Base-by-base conservation (phyloP, 805 yeast genomes). In the Ogataea parapolymorpha region DNA sequence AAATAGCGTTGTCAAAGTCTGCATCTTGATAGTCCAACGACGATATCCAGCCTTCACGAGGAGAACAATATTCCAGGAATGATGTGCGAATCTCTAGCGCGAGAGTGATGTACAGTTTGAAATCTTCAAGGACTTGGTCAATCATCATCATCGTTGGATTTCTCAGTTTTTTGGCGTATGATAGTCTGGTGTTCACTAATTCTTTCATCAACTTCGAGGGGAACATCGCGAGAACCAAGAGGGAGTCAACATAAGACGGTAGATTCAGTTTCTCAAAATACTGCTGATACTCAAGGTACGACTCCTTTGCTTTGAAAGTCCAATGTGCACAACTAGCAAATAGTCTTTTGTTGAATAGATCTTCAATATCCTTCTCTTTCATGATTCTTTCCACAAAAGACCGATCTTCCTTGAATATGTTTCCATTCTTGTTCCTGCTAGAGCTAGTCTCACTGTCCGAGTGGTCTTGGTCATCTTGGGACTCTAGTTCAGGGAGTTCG, bases 111-210 rank as follows among this genome's bases (percentile, higher is more conserved):
- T 87, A 88, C 2, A 81, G 74, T 50, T 81, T 81, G 58, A 91
- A 84, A 59, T 88, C 95, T 33, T 79, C 89, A 46, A 91, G 76
- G 75, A 88, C 83, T 63, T 91, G 96, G 62, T 93, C 99, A 51
- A 93, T 86, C 82, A 88, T 86, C 89, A 88, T 85, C 80, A 90
- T 78, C 0, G 97, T 89, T 2, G 96, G 96, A 53, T 83, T 85
- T 38, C 75, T 78, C 35, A 91, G 65, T 55, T 83, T 84, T 59
- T 76, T 72, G 2, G 97, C 95, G 58, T 86, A 89, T 2, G 73
- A 68, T 32, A 91, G 67, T 50, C 97, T 74, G 30, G 85, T 75
- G 26, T 74, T 73, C 31, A 90, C 82, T 37, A 87, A 75, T 53
- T 87, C 96, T 54, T 82, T 83, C 53, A 89, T 81, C 32, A 93